Conservation (phyloP, 371 early-diverging fungal species). For the Syncephalastrum monosporum region DNA sequence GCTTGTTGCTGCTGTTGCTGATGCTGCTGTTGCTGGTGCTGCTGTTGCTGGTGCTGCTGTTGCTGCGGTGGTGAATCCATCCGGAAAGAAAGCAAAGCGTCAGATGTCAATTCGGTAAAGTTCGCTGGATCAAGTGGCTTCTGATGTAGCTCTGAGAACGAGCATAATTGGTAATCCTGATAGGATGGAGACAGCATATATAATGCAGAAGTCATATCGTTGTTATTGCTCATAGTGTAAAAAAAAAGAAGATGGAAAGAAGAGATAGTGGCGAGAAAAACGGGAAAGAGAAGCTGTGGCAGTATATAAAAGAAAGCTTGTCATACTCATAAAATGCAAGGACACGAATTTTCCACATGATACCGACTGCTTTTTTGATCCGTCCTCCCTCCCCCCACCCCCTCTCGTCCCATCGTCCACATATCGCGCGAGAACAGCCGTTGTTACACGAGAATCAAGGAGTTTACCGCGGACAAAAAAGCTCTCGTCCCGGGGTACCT, state of each 20-base stretch:
- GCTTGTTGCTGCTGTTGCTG: slow-evolving; percentile 1
- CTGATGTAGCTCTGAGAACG: slow-evolving; percentile 18
- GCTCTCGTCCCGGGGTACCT: too few relatives aligned
- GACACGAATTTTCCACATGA: too few relatives aligned
- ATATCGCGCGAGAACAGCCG: too few relatives aligned
- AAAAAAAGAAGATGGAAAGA: background rate
- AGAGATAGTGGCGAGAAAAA: background rate
- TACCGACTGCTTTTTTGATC: too few relatives aligned
- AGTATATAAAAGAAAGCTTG: too few relatives aligned
- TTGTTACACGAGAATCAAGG: too few relatives aligned
- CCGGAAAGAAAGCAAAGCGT: background rate
- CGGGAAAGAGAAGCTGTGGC: slow-evolving; percentile 1
- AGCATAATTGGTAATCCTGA: slow-evolving; percentile 7
- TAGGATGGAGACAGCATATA: background rate
- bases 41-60: background rate
- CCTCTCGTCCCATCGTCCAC: too few relatives aligned
- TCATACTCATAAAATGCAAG: too few relatives aligned
- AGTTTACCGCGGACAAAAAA: too few relatives aligned
- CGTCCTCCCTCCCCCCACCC: too few relatives aligned
- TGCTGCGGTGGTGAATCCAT: slow-evolving; percentile 2
- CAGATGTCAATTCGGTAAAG: too few relatives aligned
- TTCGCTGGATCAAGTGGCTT: slow-evolving; percentile 10
- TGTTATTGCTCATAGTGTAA: slow-evolving; percentile 1
- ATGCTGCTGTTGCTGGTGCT: background rate
- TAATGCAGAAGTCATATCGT: slow-evolving; percentile 4